Percentiles rank a stretch among this genome's conserved stretches.
Conservation (phyloP, 305 asterid genomes). For the Fraxinus greggii region DNA sequence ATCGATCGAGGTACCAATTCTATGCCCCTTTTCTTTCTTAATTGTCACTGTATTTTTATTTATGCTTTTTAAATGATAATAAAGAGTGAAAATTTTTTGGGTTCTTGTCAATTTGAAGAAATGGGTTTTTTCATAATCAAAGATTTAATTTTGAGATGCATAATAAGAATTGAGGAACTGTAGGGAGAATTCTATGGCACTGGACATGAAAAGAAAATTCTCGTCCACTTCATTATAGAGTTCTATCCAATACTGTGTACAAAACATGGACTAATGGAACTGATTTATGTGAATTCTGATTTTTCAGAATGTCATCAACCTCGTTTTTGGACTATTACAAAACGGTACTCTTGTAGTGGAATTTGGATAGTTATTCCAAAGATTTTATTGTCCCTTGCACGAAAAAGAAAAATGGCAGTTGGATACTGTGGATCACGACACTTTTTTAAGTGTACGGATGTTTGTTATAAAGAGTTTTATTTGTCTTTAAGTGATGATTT, state of each 20-base stretch:
- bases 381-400: neutral
- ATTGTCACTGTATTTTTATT: neutral
- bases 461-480: neutral
- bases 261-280: neutral
- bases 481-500: neutral
- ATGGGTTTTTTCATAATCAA: neutral
- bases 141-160: neutral
- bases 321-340: neutral
- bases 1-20: slow-evolving; percentile 36
- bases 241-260: neutral
- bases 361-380: neutral
- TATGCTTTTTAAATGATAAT: neutral
- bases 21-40: neutral
- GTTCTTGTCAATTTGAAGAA: neutral
- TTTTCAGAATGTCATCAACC: neutral
- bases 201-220: neutral
- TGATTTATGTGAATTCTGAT: neutral
- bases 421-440: neutral
- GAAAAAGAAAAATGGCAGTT: neutral
- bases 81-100: neutral
- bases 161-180: neutral
- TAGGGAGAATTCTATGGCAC: neutral
- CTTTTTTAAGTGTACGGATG: neutral
- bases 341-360: neutral
- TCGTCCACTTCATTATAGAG: neutral